phyloP scores from a whole-genome alignment of 2,329 filamentous ascomycete genomes.

The Sordariomycetes sp. region DNA sequence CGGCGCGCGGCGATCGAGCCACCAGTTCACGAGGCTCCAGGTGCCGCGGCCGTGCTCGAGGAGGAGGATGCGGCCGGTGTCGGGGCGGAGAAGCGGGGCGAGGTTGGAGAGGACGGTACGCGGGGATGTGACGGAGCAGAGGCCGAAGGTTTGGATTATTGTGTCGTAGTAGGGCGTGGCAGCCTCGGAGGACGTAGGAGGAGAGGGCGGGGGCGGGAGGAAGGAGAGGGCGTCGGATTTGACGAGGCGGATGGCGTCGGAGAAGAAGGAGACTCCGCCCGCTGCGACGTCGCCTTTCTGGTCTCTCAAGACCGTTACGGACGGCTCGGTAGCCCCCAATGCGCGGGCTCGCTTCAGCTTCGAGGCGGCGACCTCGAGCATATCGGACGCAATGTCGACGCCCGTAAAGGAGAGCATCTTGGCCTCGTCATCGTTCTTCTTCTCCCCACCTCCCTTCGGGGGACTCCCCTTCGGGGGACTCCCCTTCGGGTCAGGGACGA shows the following conservation, averaged over 20 bases:
- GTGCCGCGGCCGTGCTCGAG: conserved; percentile 52
- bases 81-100: conserved; percentile 38
- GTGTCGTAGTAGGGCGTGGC: conserved; percentile 43
- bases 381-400: conserved; percentile 48
- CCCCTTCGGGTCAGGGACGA: conserved; percentile 9
- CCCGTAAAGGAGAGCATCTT: conserved; percentile 46
- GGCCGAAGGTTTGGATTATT: conserved; percentile 52
- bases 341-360: conserved; percentile 35
- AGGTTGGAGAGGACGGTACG: conserved; percentile 41
- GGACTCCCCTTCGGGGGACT: neutral
- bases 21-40: conserved; percentile 41
- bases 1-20: conserved; percentile 43
- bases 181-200: conserved; percentile 21
- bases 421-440: conserved; percentile 8
- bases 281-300: conserved; percentile 7
- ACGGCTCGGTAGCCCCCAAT: conserved; percentile 21
- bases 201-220: conserved; percentile 27
- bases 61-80: conserved; percentile 47
- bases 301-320: conserved; percentile 18
- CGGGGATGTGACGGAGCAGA: conserved; percentile 52
- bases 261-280: conserved; percentile 21
- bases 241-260: conserved; percentile 33
- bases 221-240: conserved; percentile 34
- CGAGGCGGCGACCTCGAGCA: conserved; percentile 46
- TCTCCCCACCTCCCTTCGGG: conserved; percentile 7